A percentile compares a stretch with the other conserved stretches of the same genome.
phyloP scores from a whole-genome alignment of 192 early-diverging fungal genomes.

The Jimgerdemannia lactiflua region DNA sequence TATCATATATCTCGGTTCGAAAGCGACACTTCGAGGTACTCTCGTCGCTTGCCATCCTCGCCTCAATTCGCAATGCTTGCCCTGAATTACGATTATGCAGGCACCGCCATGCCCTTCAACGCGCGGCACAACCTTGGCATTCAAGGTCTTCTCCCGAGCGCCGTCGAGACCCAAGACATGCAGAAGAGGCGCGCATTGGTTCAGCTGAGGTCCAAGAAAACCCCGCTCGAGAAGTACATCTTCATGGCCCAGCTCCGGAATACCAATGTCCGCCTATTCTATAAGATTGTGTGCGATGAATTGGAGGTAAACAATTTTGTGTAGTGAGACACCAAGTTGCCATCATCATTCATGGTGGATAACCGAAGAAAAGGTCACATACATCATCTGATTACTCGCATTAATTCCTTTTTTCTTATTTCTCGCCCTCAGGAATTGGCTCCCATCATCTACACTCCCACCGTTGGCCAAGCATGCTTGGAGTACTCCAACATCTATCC shows the following conservation, averaged over 20 bases:
- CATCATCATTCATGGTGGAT: no score
- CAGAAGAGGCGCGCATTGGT: slow-evolving; percentile 76
- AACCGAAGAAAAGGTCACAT: no score
- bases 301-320: slow-evolving; percentile 52
- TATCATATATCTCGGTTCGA: no score
- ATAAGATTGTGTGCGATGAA: slow-evolving; percentile 72
- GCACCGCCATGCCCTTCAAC: slow-evolving; percentile 50
- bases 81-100: slow-evolving; percentile 26
- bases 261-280: slow-evolving; percentile 82
- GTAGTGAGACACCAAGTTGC: no score
- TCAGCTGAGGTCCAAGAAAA: slow-evolving; percentile 65
- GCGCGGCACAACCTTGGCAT: slow-evolving; percentile 59
- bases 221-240: slow-evolving; percentile 79
- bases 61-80: background rate
- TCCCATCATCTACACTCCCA: slow-evolving; percentile 81
- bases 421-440: slow-evolving; percentile 58
- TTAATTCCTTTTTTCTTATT: background rate
- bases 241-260: slow-evolving; percentile 83
- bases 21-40: background rate
- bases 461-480: slow-evolving; percentile 82
- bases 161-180: slow-evolving; percentile 66
- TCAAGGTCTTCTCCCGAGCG: slow-evolving; percentile 69
- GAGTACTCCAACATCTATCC: slow-evolving; percentile 89
- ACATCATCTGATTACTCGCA: no score
- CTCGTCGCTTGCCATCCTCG: background rate